Percentiles rank a stretch among this genome's conserved stretches.
Conservation (phyloP, 495 filamentous ascomycete genomes). For the Choiromyces venosus region DNA sequence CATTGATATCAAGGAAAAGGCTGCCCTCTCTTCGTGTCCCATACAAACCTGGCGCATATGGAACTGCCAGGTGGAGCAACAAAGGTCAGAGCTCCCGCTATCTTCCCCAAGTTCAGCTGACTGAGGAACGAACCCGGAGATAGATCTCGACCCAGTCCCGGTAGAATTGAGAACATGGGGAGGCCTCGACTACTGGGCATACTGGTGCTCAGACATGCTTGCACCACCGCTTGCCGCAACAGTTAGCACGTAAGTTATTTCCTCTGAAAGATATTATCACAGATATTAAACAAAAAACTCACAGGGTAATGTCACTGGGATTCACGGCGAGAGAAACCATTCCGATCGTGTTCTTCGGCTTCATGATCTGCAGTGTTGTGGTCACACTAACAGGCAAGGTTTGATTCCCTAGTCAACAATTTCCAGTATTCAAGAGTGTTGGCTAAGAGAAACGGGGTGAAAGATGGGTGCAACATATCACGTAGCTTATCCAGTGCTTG, state of each 20-base stretch:
- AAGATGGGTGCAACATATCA: conserved; percentile 59
- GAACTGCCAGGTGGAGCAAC: conserved; percentile 47
- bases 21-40: conserved; percentile 44
- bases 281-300: conserved; percentile 18
- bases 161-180: conserved; percentile 48
- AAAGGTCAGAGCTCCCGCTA: conserved; percentile 39
- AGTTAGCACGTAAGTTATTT: conserved; percentile 22
- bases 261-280: conserved; percentile 8
- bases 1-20: neutral
- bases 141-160: conserved; percentile 50
- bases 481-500: conserved; percentile 61
- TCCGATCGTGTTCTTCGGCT: conserved; percentile 49
- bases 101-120: neutral
- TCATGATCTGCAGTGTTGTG: conserved; percentile 46
- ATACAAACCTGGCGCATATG: conserved; percentile 45
- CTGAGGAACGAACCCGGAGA: neutral
- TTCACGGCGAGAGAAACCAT: conserved; percentile 50
- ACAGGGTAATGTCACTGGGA: conserved; percentile 46
- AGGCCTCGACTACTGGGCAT: conserved; percentile 46
- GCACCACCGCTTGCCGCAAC: conserved; percentile 45
- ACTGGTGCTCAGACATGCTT: conserved; percentile 46
- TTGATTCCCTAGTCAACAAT: neutral
- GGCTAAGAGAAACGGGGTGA: neutral
- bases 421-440: neutral
- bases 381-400: conserved; percentile 47